phyloP scores from a whole-genome alignment of 2,329 filamentous ascomycete species.

The Colletotrichum truncatum region DNA sequence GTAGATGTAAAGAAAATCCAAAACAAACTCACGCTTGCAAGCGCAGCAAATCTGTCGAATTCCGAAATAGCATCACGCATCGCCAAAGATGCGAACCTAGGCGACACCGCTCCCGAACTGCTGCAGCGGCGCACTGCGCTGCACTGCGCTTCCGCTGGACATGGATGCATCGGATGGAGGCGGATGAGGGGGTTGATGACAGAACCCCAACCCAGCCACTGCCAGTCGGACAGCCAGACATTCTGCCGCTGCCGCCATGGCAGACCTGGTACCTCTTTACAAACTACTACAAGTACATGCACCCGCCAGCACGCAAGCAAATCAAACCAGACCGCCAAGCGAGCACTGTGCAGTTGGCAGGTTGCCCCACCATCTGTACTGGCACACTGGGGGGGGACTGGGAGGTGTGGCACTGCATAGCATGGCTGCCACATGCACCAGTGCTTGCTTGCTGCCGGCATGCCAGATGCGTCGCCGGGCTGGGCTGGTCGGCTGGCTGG shows the following conservation, averaged over 20 bases:
- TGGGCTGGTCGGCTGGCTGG: not conserved
- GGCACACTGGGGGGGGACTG: too few relatives aligned
- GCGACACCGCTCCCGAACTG: constrained; percentile 1
- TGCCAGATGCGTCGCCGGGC: constrained; percentile 11
- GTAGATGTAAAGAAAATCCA: not conserved
- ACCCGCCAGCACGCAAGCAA: not conserved
- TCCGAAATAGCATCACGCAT: not conserved
- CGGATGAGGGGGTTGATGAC: not conserved
- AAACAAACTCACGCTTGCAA: not conserved
- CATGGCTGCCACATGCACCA: constrained; percentile 22
- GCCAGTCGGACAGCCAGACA: too few relatives aligned
- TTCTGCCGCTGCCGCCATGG: too few relatives aligned
- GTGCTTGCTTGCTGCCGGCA: constrained; percentile 13
- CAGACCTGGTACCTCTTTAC: too few relatives aligned
- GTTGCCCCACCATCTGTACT: constrained; percentile 7
- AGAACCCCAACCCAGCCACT: too few relatives aligned
- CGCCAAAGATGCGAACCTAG: not conserved
- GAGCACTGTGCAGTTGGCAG: constrained; percentile 17
- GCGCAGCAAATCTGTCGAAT: not conserved
- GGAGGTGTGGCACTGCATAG: not conserved
- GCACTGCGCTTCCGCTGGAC: not conserved
- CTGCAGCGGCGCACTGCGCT: not conserved
- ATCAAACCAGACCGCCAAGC: not conserved
- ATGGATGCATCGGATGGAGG: not conserved
- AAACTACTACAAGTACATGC: too few relatives aligned